phyloP scores from a whole-genome alignment of 1,139 yeast genomes.

The Yamadazyma triangularis region DNA sequence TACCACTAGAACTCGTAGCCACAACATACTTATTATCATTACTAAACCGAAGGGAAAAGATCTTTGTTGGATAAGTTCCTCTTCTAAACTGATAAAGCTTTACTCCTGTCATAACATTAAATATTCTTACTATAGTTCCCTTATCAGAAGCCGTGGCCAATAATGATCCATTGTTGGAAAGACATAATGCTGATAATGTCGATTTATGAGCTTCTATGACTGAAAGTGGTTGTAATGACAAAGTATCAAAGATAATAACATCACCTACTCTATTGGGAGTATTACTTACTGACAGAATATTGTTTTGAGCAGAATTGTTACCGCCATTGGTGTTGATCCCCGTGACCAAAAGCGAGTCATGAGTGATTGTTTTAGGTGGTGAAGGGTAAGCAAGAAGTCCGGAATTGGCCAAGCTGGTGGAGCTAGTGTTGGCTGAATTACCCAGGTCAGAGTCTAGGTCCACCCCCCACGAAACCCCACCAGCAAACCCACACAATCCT shows the following conservation, averaged over 20 bases:
- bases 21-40: constrained; percentile 68
- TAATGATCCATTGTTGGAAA: constrained; percentile 76
- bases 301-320: constrained; percentile 37
- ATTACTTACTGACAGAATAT: constrained; percentile 41
- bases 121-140: constrained; percentile 89
- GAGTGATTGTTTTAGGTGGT: constrained; percentile 53
- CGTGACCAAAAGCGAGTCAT: constrained; percentile 38
- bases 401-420: too few species aligned
- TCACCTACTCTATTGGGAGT: constrained; percentile 69
- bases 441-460: too few species aligned
- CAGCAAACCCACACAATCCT: constrained; percentile 52
- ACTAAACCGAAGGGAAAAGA: constrained; percentile 80
- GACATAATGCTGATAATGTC: constrained; percentile 69
- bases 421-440: too few species aligned
- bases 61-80: constrained; percentile 89
- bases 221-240: constrained; percentile 74
- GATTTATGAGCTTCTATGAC: constrained; percentile 94
- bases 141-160: constrained; percentile 94
- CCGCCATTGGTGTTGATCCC: constrained; percentile 47
- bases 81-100: constrained; percentile 87
- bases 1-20: constrained; percentile 87
- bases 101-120: constrained; percentile 76
- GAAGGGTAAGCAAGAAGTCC: constrained; percentile 81
- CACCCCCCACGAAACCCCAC: too few species aligned
- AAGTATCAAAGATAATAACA: constrained; percentile 77